A percentile compares a stretch with the other conserved stretches of the same genome.
Conservation (phyloP, 2,329 filamentous ascomycete genomes). For the Cercospora berteroae region DNA sequence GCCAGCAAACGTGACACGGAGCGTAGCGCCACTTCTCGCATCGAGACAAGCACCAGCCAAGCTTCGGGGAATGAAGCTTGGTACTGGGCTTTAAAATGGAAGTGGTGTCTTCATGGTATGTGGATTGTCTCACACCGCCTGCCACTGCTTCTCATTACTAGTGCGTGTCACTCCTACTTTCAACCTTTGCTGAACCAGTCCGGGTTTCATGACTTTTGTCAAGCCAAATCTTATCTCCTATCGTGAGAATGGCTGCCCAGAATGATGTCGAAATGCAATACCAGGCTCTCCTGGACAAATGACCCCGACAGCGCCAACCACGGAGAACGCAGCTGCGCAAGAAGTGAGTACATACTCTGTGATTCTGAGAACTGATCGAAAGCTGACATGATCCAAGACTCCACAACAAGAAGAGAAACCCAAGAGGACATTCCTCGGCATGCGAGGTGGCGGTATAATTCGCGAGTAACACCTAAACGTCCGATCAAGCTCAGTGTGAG, state of each 20-base stretch:
- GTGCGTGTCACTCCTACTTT: neutral
- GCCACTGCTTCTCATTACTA: neutral
- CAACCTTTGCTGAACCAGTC: neutral
- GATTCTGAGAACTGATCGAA: neutral
- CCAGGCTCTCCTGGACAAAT: slow-evolving; percentile 23
- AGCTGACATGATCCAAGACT: neutral
- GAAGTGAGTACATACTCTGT: neutral
- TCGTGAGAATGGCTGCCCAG: slow-evolving; percentile 18
- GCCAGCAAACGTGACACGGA: neutral
- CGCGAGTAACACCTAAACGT: slow-evolving; percentile 20
- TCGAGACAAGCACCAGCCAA: neutral
- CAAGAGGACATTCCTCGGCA: slow-evolving; percentile 31
- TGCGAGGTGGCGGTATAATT: slow-evolving; percentile 32
- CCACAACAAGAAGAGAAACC: slow-evolving; percentile 22
- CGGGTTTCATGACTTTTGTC: neutral
- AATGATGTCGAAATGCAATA: slow-evolving; percentile 31
- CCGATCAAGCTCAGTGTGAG: neutral
- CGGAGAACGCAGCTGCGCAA: slow-evolving; percentile 2
- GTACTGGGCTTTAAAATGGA: neutral
- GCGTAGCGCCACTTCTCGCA: neutral
- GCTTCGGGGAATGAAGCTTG: neutral
- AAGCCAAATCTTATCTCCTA: neutral
- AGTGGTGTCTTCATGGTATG: neutral
- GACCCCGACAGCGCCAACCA: slow-evolving; percentile 12
- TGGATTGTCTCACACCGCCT: neutral